Percentiles rank a stretch among this genome's conserved stretches.
Conservation (phyloP, 2,329 filamentous ascomycete genomes). For the Aspergillus unguis region DNA sequence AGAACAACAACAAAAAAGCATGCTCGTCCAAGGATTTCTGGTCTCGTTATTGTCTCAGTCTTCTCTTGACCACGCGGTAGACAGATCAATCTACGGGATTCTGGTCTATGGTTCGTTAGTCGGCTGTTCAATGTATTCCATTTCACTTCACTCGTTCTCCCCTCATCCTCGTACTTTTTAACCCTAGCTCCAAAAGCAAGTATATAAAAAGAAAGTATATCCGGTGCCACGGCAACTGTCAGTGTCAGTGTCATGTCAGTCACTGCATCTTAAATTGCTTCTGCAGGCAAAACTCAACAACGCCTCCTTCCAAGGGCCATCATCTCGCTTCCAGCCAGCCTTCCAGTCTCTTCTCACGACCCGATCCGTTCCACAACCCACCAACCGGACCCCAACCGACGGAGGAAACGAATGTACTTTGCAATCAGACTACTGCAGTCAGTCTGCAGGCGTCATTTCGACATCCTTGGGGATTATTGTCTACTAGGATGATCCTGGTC, state of each 20-base stretch:
- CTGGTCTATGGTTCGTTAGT: constrained; percentile 4
- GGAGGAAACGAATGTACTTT: not conserved
- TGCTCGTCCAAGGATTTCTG: constrained; percentile 9
- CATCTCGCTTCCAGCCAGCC: not conserved
- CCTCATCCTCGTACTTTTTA: not conserved
- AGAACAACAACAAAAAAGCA: constrained; percentile 9
- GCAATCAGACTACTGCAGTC: not conserved
- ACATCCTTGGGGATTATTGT: not conserved
- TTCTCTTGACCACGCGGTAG: constrained; percentile 3
- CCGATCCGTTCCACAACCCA: not conserved
- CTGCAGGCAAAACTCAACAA: not conserved
- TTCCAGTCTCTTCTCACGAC: too few species aligned
- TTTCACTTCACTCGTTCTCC: not conserved
- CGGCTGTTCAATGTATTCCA: constrained; percentile 3
- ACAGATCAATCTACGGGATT: constrained; percentile 4
- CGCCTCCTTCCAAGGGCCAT: not conserved
- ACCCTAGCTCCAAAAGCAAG: not conserved
- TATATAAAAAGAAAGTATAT: not conserved
- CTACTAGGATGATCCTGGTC: not conserved
- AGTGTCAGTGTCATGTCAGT: too few species aligned
- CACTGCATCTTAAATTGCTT: not conserved
- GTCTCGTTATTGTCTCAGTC: constrained; percentile 4
- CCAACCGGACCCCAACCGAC: not conserved
- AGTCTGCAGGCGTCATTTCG: not conserved
- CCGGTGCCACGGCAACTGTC: not conserved